Percentiles rank a stretch among this genome's conserved stretches.
Evolutionary conservation across 2,329 filamentous ascomycete species (phyloP).

Genomic region (Alternaria sp.): DNA sequence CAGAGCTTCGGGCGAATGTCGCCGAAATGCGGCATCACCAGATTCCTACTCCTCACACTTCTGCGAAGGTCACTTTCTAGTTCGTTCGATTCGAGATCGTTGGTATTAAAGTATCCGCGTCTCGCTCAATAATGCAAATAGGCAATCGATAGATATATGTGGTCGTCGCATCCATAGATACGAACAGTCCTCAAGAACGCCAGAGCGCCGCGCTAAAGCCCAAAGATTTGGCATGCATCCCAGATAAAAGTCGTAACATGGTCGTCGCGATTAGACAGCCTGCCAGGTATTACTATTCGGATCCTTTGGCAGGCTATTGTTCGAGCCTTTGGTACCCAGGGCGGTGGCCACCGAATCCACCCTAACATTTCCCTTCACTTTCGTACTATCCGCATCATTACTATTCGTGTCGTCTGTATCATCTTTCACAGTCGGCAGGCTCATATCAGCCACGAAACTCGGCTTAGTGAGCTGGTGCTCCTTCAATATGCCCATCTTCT

Average conservation of each 20-base stretch:
- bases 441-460: conserved; percentile 26
- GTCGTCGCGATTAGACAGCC: conserved; percentile 2
- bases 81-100: too few relatives aligned
- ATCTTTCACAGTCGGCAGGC: conserved; percentile 3
- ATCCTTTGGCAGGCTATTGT: background rate
- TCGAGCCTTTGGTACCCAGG: conserved; percentile 15
- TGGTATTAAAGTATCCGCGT: background rate
- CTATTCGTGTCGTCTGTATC: conserved; percentile 11
- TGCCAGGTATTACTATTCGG: background rate
- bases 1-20: conserved; percentile 14
- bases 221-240: background rate
- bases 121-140: too few relatives aligned
- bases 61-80: fast-evolving
- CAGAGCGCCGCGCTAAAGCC: conserved; percentile 6
- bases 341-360: conserved; percentile 22
- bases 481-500: conserved; percentile 25
- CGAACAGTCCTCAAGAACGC: background rate
- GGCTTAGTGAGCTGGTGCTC: conserved; percentile 23
- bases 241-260: background rate
- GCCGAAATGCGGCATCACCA: conserved; percentile 11
- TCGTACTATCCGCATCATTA: conserved; percentile 7
- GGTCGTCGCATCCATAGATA: background rate
- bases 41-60: background rate
- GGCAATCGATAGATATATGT: background rate
- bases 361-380: conserved; percentile 12